Evolutionary conservation across 495 filamentous ascomycete species (phyloP).

Genomic region (Echria macrotheca): DNA sequence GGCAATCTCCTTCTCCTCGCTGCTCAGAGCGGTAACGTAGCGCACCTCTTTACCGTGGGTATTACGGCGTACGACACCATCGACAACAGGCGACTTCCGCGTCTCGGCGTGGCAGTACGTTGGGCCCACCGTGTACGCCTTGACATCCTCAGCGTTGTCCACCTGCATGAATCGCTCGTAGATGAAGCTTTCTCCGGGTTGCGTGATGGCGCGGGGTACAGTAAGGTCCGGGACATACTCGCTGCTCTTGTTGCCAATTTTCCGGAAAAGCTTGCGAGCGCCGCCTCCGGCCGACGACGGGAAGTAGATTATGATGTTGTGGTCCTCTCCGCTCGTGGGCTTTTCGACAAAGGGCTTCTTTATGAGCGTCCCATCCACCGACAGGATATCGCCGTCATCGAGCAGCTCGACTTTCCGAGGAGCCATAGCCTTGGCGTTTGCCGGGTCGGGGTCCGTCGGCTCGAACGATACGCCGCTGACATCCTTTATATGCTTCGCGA

Average conservation of each 20-base stretch:
- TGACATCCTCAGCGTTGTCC: conserved; percentile 95
- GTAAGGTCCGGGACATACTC: conserved; percentile 75
- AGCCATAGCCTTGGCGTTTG: conserved; percentile 45
- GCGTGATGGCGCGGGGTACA: conserved; percentile 73
- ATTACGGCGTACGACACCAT: conserved; percentile 91
- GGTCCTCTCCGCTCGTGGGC: conserved; percentile 95
- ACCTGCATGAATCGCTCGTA: conserved; percentile 96
- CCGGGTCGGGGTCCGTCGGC: conserved; percentile 61
- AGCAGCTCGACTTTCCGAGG: conserved; percentile 72
- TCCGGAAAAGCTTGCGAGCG: conserved; percentile 87
- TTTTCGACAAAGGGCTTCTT: conserved; percentile 98
- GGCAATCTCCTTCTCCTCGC: conserved; percentile 80
- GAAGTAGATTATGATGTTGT: conserved; percentile 98
- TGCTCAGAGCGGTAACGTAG: conserved; percentile 78
- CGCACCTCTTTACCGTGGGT: conserved; percentile 95
- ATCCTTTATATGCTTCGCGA: conserved; percentile 71
- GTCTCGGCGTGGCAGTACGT: conserved; percentile 96
- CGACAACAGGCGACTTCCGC: conserved; percentile 92
- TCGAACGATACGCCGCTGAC: conserved; percentile 74
- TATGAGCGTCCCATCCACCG: conserved; percentile 75
- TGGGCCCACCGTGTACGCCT: conserved; percentile 94
- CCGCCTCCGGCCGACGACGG: conserved; percentile 79
- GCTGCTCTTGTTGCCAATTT: conserved; percentile 96
- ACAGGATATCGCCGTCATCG: conserved; percentile 80
- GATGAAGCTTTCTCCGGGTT: conserved; percentile 75